These are phyloP conservation scores for Kodamaea fukazawae DNA, from an alignment of 805 yeast species.

Conservation along the genomic window DNA sequence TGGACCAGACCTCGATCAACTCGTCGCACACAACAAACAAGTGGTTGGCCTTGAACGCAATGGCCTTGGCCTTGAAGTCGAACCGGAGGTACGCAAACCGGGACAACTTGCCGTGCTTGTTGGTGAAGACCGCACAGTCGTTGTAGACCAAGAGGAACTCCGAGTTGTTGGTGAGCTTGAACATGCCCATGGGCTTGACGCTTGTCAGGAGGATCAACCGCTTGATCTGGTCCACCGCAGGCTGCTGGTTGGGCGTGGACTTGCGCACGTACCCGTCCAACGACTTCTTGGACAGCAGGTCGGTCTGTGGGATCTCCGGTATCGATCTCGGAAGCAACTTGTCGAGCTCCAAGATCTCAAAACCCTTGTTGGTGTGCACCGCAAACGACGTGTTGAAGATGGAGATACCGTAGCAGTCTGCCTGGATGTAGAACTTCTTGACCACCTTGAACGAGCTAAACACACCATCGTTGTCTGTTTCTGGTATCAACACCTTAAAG, in stretches of 20 bases:
- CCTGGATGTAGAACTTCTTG: constrained; percentile 48
- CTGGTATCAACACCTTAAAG: constrained; percentile 59
- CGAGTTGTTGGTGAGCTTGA: constrained; percentile 52
- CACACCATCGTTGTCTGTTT: constrained; percentile 52
- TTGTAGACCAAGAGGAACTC: constrained; percentile 62
- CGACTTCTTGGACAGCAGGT: constrained; percentile 16
- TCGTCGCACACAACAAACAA: constrained; percentile 56
- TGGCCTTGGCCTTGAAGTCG: constrained; percentile 36
- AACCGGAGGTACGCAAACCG: constrained; percentile 43
- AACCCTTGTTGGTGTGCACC: constrained; percentile 64
- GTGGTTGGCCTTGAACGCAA: constrained; percentile 34
- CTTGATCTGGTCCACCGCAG: constrained; percentile 38
- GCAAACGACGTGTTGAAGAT: constrained; percentile 66
- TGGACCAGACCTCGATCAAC: constrained; percentile 65
- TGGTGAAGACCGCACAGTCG: constrained; percentile 65
- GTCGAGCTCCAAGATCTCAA: constrained; percentile 61
- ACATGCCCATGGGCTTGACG: constrained; percentile 61
- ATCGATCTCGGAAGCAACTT: constrained; percentile 54
- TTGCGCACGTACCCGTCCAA: constrained; percentile 33
- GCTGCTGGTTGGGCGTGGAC: constrained; percentile 2
- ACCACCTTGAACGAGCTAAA: constrained; percentile 37
- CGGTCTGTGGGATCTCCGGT: constrained; percentile 45
- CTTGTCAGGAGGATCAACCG: constrained; percentile 36
- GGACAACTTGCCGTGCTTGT: constrained; percentile 54
- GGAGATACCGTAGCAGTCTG: constrained; percentile 59